phyloP scores from a whole-genome alignment of 805 yeast species.

The Cyberlindnera maclurae region DNA sequence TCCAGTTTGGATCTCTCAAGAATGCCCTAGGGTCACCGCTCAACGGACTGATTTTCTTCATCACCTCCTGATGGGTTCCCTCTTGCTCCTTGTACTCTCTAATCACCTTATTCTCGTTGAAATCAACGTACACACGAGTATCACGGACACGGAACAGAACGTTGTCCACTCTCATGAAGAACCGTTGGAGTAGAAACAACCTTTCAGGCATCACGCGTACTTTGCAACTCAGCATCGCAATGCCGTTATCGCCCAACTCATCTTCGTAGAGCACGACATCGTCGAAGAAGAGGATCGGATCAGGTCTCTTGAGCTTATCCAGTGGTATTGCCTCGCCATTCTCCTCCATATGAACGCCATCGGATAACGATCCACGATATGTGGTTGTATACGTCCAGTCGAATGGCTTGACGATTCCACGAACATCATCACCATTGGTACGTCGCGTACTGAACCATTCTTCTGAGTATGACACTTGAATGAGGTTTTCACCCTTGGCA shows the following conservation, averaged over 20 bases:
- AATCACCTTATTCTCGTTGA: constrained; percentile 52
- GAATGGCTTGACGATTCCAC: constrained; percentile 68
- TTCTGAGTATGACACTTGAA: constrained; percentile 78
- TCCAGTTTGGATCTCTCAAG: constrained; percentile 84
- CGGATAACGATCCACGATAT: constrained; percentile 55
- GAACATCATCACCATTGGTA: constrained; percentile 34
- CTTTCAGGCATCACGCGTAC: constrained; percentile 86
- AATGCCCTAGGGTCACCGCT: constrained; percentile 62
- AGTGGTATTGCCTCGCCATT: constrained; percentile 51
- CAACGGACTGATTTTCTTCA: constrained; percentile 35
- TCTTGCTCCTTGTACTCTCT: constrained; percentile 76
- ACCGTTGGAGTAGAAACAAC: constrained; percentile 62
- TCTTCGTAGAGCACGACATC: constrained; percentile 89
- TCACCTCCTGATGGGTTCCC: constrained; percentile 41
- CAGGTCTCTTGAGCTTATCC: constrained; percentile 60
- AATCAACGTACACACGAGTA: constrained; percentile 77
- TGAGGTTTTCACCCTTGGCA: constrained; percentile 41
- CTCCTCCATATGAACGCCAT: constrained; percentile 16
- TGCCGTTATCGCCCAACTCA: constrained; percentile 95
- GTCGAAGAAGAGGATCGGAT: constrained; percentile 84
- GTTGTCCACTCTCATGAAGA: constrained; percentile 84
- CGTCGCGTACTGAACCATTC: constrained; percentile 55
- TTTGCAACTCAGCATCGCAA: constrained; percentile 67
- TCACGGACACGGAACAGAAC: constrained; percentile 81
- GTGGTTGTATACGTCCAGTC: constrained; percentile 94